A percentile compares a stretch with the other conserved stretches of the same genome.
These are phyloP conservation scores for Phytophthora syringae DNA, from an alignment of 352 stramenopile species.

Conservation along the genomic window DNA sequence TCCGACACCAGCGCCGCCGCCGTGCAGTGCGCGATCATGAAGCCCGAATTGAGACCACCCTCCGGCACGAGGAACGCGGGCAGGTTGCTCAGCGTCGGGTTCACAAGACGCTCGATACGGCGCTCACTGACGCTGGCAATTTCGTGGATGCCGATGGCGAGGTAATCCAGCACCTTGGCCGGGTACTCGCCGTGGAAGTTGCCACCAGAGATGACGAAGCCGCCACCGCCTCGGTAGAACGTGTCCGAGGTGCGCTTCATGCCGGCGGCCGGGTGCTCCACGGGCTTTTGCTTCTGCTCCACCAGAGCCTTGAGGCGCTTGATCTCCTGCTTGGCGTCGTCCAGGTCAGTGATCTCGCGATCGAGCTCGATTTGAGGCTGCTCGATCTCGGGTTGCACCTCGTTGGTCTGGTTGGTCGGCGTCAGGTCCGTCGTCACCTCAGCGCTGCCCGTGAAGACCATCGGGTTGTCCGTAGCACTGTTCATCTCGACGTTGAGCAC, in stretches of 20 bases:
- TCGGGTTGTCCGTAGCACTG: slow-evolving; percentile 91
- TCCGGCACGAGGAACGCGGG: slow-evolving; percentile 88
- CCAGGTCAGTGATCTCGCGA: slow-evolving; percentile 64
- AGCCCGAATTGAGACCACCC: slow-evolving; percentile 89
- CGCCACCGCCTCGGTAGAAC: slow-evolving; percentile 77
- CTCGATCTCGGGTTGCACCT: slow-evolving; percentile 15
- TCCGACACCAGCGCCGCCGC: slow-evolving; percentile 87
- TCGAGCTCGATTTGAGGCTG: slow-evolving; percentile 22
- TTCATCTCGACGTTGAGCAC: slow-evolving; percentile 93
- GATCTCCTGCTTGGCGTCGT: slow-evolving; percentile 84
- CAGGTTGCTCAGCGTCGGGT: slow-evolving; percentile 86
- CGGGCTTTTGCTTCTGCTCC: slow-evolving; percentile 48
- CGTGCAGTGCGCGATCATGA: slow-evolving; percentile 93
- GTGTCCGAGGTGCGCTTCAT: slow-evolving; percentile 87
- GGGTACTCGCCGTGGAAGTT: slow-evolving; percentile 94
- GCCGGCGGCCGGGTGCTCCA: slow-evolving; percentile 49
- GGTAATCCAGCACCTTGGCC: slow-evolving; percentile 89
- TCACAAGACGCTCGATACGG: slow-evolving; percentile 88
- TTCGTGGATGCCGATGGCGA: slow-evolving; percentile 90
- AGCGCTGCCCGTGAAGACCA: slow-evolving; percentile 82
- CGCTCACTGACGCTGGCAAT: slow-evolving; percentile 87
- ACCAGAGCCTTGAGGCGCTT: slow-evolving; percentile 67
- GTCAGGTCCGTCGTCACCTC: slow-evolving; percentile 72
- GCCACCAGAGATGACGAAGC: slow-evolving; percentile 89
- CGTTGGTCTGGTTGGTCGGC: slow-evolving; percentile 32